A percentile compares a stretch with the other conserved stretches of the same genome.
Conservation (phyloP, 306 rosid species). For the Gynostemma pentaphyllum region DNA sequence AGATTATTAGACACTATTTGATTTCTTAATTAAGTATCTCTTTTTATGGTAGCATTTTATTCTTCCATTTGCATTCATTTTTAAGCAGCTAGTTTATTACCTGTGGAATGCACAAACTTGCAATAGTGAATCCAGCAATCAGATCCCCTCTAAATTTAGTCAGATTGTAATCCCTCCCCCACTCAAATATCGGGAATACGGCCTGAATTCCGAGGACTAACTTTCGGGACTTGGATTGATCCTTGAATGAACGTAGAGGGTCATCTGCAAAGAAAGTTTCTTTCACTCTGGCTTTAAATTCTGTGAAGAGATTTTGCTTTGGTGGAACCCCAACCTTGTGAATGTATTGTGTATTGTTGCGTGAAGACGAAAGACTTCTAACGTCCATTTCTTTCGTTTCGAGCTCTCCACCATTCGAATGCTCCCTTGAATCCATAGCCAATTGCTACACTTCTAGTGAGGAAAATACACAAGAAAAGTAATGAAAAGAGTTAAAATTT, state of each 20-base stretch:
- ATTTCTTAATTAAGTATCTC: neutral
- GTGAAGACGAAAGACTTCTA: slow-evolving; percentile 33
- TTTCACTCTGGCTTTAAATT: slow-evolving; percentile 47
- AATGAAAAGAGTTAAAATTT: neutral
- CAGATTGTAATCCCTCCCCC: slow-evolving; percentile 64
- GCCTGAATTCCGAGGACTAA: slow-evolving; percentile 61
- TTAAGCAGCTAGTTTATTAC: slow-evolving; percentile 27
- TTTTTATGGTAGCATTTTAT: neutral
- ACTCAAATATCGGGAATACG: slow-evolving; percentile 62
- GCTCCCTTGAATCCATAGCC: slow-evolving; percentile 29
- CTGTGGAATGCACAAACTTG: slow-evolving; percentile 98
- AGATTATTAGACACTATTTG: slow-evolving; percentile 12
- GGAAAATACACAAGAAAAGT: slow-evolving; percentile 10
- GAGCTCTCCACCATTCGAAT: slow-evolving; percentile 23
- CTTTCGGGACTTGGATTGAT: slow-evolving; percentile 52
- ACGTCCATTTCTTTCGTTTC: slow-evolving; percentile 30
- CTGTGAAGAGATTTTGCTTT: slow-evolving; percentile 61
- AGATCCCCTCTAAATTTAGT: slow-evolving; percentile 68
- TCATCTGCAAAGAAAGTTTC: slow-evolving; percentile 87
- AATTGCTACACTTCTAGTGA: slow-evolving; percentile 17
- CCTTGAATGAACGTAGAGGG: slow-evolving; percentile 77
- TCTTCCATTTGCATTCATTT: neutral
- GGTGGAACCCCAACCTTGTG: slow-evolving; percentile 82
- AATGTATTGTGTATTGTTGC: slow-evolving; percentile 13
- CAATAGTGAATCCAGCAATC: slow-evolving; percentile 85